Evolutionary conservation across 306 rosid genomes (phyloP).

Genomic region (Medicago ruthenica): DNA sequence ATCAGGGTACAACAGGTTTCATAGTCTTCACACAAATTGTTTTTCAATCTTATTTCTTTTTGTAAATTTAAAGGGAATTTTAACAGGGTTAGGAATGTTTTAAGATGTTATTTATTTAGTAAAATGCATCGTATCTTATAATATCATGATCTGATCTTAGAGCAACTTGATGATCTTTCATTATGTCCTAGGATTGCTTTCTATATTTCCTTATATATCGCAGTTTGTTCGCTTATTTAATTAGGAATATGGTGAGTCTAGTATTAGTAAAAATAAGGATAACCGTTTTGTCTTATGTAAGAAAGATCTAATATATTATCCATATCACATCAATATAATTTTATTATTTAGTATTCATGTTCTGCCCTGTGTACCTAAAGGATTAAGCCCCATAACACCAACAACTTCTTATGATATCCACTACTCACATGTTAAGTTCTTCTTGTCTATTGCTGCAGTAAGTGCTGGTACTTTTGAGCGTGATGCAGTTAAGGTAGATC

Average conservation of each 20-base stretch:
- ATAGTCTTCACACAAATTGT: too few species aligned
- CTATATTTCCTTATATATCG: background rate
- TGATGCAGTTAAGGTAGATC: slow-evolving; percentile 63
- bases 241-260: background rate
- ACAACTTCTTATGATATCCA: slow-evolving; percentile 18
- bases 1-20: too few species aligned
- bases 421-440: slow-evolving; percentile 34
- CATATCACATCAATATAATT: slow-evolving; percentile 14
- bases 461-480: slow-evolving; percentile 71
- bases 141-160: background rate
- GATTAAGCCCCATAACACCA: background rate
- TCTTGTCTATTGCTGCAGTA: slow-evolving; percentile 55
- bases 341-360: slow-evolving; percentile 15
- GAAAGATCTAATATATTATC: background rate
- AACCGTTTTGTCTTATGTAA: background rate
- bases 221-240: background rate
- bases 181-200: background rate
- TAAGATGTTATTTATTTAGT: too few species aligned
- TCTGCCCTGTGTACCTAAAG: background rate
- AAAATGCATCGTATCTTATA: background rate
- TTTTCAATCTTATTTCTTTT: too few species aligned
- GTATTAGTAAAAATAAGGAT: slow-evolving; percentile 1
- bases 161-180: background rate
- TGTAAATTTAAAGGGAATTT: too few species aligned
- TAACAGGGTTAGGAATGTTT: too few species aligned